Evolutionary conservation across 768 basidiomycete species (phyloP).

Genomic region (Naematelia encephala): DNA sequence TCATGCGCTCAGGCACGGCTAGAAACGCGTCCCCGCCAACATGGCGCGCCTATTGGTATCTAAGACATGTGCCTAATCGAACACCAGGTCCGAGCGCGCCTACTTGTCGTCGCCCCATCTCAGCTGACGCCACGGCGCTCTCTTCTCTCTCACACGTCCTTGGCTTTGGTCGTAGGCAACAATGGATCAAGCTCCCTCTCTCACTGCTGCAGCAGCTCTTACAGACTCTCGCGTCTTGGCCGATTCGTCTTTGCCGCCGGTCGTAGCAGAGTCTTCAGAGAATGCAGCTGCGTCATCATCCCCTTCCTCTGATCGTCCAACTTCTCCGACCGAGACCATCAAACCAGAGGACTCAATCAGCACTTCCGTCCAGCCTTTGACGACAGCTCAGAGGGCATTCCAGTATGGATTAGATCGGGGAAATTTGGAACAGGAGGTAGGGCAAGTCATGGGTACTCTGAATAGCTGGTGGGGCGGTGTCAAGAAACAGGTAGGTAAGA

Average conservation of each 20-base stretch:
- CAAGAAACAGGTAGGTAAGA: constrained; percentile 70
- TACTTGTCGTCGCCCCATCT: no score
- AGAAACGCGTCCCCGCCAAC: no score
- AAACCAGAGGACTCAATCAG: not conserved
- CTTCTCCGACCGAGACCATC: constrained; percentile 8
- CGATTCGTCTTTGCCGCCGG: not conserved
- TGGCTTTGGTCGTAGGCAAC: not conserved
- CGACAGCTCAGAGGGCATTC: constrained; percentile 20
- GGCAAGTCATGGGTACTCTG: constrained; percentile 81
- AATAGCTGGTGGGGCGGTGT: constrained; percentile 73
- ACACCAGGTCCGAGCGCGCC: no score
- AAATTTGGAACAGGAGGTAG: constrained; percentile 75
- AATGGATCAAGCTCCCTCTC: not conserved
- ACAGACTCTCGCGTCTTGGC: no score
- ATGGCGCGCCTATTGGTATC: no score
- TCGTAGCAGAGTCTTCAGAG: not conserved
- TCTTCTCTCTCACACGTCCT: not conserved
- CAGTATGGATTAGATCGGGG: constrained; percentile 26
- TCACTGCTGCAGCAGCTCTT: no score
- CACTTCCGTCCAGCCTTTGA: not conserved
- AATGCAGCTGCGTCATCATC: not conserved
- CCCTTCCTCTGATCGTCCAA: not conserved
- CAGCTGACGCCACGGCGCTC: not conserved
- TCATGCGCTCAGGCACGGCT: no score
- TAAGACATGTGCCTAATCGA: no score